Evolutionary conservation across 2,329 filamentous ascomycete genomes (phyloP).

Genomic region (Lasiodiplodia citricola): DNA sequence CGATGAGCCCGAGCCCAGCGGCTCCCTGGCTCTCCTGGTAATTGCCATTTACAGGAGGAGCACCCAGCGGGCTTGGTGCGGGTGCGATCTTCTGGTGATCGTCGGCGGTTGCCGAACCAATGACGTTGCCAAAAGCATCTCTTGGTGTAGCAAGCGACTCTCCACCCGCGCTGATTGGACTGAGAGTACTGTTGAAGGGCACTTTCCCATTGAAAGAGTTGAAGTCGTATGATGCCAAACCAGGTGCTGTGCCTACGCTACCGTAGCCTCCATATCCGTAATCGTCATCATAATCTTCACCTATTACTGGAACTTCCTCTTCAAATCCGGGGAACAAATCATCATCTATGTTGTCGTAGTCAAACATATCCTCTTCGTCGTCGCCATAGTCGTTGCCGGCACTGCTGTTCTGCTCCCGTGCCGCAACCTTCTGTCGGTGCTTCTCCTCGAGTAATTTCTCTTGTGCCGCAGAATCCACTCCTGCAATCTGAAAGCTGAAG

Average conservation of each 20-base stretch:
- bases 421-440: conserved; percentile 69
- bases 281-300: conserved; percentile 40
- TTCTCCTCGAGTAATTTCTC: conserved; percentile 75
- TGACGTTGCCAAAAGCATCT: conserved; percentile 9
- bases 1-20: conserved; percentile 33
- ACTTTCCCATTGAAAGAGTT: conserved; percentile 32
- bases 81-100: conserved; percentile 12
- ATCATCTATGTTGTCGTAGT: conserved; percentile 53
- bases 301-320: conserved; percentile 67
- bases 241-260: conserved; percentile 31
- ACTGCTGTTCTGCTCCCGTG: conserved; percentile 54
- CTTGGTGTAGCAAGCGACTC: conserved; percentile 13
- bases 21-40: conserved; percentile 21
- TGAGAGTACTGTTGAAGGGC: conserved; percentile 31
- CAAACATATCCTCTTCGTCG: conserved; percentile 46
- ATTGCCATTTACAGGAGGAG: conserved; percentile 7
- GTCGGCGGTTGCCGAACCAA: conserved; percentile 14
- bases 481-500: conserved; percentile 83
- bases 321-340: conserved; percentile 58
- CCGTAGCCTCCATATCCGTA: conserved; percentile 31
- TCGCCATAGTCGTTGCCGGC: conserved; percentile 42
- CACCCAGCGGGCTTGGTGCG: conserved; percentile 13
- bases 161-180: conserved; percentile 33
- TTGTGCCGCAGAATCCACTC: conserved; percentile 66
- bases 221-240: conserved; percentile 42